Evolutionary conservation across 106 monocot genomes (phyloP), one percentile per base, ranked within the genome.

Genomic region (Dendrobium officinale): DNA sequence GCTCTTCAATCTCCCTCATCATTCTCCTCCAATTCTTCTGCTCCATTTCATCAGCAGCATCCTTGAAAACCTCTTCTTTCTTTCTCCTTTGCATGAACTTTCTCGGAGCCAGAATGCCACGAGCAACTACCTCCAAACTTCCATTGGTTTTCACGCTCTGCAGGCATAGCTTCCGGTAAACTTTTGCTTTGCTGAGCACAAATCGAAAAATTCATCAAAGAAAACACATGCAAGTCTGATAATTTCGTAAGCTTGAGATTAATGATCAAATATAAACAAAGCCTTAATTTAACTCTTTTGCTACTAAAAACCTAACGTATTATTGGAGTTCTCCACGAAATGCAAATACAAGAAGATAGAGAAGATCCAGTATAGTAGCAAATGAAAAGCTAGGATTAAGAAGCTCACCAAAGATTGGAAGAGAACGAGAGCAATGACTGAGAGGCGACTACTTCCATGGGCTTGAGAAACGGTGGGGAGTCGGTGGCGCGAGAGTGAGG

Each of bases 61-160:
- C 91, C 79, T 92, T 94, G 75, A 91, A 95, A 40, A 87, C 82
- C 75, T 91, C 95, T 55, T 81, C 84, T 81, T 95, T 91, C 85
- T 84, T 95, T 84, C 86, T 94, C 89, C 89, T 92, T 79, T 83
- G 87, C 95, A 99, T 91, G 78, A 99, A 99, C 48, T 95, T 99
- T 81, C 98, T 89, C 9, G 98, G 95, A 45, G 92, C 87, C 68
- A 99, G 82, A 92, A 99, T 99, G 37, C 86, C 89, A 73, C 66
- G 85, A 48, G 84, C 89, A 45, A 95, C 84, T 54, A 99, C 78
- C 78, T 86, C 83, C 56, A 93, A 61, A 67, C 85, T 89, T 47
- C 83, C 73, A 81, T 75, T 85, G 55, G 77, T 64, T 73, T 72
- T 92, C 22, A 86, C 77, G 18, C 73, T 83, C 10, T 77, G 55